These are phyloP conservation scores for Trichoderma atrobrunneum DNA, from an alignment of 2,329 filamentous ascomycete genomes.

Conservation along the genomic window DNA sequence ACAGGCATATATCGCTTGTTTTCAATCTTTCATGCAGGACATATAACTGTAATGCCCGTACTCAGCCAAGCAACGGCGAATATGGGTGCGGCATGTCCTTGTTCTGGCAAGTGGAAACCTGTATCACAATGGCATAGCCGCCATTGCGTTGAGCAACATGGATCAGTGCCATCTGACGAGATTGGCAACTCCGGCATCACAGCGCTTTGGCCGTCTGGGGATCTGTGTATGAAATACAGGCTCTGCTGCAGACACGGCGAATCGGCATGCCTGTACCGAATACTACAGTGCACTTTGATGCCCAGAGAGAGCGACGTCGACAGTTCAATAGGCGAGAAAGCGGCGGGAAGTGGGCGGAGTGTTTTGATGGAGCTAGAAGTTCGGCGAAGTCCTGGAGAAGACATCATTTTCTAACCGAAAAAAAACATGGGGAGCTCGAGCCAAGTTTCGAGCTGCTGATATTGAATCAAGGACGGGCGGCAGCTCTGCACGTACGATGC, in stretches of 20 bases:
- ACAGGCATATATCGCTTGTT: not conserved
- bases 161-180: not conserved
- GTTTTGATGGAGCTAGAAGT: constrained; percentile 1
- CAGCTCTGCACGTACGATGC: not conserved
- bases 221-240: constrained; percentile 5
- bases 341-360: constrained; percentile 5
- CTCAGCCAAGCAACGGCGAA: not conserved
- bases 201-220: constrained; percentile 6
- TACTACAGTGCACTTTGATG: not conserved
- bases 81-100: not conserved
- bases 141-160: not conserved
- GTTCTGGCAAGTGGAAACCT: not conserved
- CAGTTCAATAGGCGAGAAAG: not conserved
- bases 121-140: not conserved
- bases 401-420: not conserved
- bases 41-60: not conserved
- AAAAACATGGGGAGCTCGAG: not conserved
- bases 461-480: not conserved
- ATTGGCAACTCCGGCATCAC: constrained; percentile 4
- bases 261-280: not conserved
- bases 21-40: not conserved
- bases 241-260: not conserved
- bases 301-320: not conserved
- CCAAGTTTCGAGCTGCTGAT: not conserved
- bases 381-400: constrained; percentile 6